Evolutionary conservation across 495 filamentous ascomycete species (phyloP).

Genomic region (Cercophora newfieldiana): DNA sequence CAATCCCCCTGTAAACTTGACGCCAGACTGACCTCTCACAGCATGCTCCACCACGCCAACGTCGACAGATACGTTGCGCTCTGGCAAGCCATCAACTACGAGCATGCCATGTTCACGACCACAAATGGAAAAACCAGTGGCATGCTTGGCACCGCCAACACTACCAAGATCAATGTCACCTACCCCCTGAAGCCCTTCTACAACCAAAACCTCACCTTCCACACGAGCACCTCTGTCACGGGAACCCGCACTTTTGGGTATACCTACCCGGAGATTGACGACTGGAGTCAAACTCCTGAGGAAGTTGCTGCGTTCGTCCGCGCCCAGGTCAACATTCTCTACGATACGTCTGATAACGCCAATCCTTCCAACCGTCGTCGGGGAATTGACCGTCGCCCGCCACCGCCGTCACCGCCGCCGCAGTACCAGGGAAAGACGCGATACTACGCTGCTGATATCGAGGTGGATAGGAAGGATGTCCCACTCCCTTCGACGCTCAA

Average conservation of each 20-base stretch:
- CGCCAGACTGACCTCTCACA: slow-evolving; percentile 6
- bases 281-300: slow-evolving; percentile 22
- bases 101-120: slow-evolving; percentile 27
- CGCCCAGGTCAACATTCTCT: slow-evolving; percentile 36
- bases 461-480: slow-evolving; percentile 34
- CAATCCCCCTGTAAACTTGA: not conserved
- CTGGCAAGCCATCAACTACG: slow-evolving; percentile 42
- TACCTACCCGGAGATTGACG: slow-evolving; percentile 46
- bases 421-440: not conserved
- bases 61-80: slow-evolving; percentile 50
- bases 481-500: slow-evolving; percentile 34
- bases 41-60: slow-evolving; percentile 48
- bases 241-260: slow-evolving; percentile 43
- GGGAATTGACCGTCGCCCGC: not conserved
- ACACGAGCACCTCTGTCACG: slow-evolving; percentile 41
- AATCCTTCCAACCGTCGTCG: not conserved
- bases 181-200: slow-evolving; percentile 51
- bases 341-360: slow-evolving; percentile 13
- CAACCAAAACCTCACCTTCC: slow-evolving; percentile 32
- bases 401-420: not conserved
- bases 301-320: slow-evolving; percentile 27
- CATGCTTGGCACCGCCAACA: slow-evolving; percentile 33
- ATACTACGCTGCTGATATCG: slow-evolving; percentile 38
- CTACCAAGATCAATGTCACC: slow-evolving; percentile 35
- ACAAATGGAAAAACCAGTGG: slow-evolving; percentile 26